Conservation (phyloP, 768 basidiomycete genomes). For the Panaeolus papilionaceus region DNA sequence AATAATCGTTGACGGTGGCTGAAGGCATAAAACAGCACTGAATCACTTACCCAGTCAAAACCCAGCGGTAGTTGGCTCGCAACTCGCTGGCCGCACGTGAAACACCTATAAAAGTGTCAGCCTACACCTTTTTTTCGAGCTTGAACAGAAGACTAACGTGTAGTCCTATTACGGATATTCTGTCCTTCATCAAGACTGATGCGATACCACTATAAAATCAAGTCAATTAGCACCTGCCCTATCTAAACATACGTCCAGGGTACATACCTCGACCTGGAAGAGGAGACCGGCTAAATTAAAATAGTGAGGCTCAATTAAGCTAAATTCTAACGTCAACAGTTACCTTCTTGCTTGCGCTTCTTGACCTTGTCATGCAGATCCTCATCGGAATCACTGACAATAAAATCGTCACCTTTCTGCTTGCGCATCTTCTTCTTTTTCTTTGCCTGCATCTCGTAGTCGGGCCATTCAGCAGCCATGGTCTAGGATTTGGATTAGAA, state of each 20-base stretch:
- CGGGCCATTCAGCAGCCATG: slow-evolving; percentile 64
- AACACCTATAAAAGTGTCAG: slow-evolving; percentile 39
- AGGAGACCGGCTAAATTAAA: too few species aligned
- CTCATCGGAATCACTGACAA: too few species aligned
- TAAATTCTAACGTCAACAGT: too few species aligned
- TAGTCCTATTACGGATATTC: slow-evolving; percentile 54
- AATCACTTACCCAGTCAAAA: slow-evolving; percentile 58
- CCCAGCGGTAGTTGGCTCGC: slow-evolving; percentile 64
- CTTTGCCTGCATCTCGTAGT: slow-evolving; percentile 53
- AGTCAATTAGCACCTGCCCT: slow-evolving; percentile 37
- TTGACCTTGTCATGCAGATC: too few species aligned
- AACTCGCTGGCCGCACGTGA: slow-evolving; percentile 64
- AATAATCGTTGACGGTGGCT: too few species aligned
- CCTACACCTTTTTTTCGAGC: not conserved
- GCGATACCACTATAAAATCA: slow-evolving; percentile 49
- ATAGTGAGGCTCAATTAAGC: too few species aligned
- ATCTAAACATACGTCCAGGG: too few species aligned
- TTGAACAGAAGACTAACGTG: slow-evolving; percentile 23
- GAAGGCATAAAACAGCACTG: not conserved
- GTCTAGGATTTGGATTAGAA: slow-evolving; percentile 41
- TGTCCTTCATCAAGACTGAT: slow-evolving; percentile 65
- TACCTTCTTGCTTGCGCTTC: too few species aligned
- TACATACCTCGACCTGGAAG: too few species aligned
- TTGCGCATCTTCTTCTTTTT: slow-evolving; percentile 49
- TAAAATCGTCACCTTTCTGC: too few species aligned